These are phyloP conservation scores for Geosiphon pyriformis DNA, from an alignment of 192 early-diverging fungal genomes.

Conservation along the genomic window DNA sequence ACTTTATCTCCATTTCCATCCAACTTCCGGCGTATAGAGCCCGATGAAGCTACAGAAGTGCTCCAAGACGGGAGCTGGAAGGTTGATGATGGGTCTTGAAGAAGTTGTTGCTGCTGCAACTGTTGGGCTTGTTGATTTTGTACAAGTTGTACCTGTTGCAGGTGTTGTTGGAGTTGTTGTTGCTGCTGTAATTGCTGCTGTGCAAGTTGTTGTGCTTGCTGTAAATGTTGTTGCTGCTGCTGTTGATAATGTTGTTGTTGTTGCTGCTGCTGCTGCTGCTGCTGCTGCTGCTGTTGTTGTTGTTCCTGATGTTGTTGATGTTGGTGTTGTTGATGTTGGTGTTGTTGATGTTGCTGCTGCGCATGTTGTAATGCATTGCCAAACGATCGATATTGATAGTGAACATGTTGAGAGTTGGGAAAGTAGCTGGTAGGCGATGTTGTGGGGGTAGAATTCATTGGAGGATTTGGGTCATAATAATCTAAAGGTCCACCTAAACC, in stretches of 20 bases:
- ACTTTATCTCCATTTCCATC: slow-evolving; percentile 14
- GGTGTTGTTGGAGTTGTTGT: slow-evolving; percentile 1
- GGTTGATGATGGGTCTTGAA: slow-evolving; percentile 7
- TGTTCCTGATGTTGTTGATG: slow-evolving; percentile 8
- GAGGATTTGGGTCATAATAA: slow-evolving; percentile 14
- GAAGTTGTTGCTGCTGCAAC: not conserved
- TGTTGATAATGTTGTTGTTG: slow-evolving; percentile 14
- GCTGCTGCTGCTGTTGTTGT: slow-evolving; percentile 12
- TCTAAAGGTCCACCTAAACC: slow-evolving; percentile 23
- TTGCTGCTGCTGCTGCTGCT: not conserved
- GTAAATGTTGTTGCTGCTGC: slow-evolving; percentile 5
- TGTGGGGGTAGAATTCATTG: not conserved
- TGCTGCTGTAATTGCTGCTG: slow-evolving; percentile 13
- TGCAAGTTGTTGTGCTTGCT: not conserved
- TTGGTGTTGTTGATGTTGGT: not conserved
- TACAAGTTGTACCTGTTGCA: not conserved
- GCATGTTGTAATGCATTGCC: slow-evolving; percentile 20
- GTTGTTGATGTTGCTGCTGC: not conserved
- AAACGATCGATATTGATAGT: slow-evolving; percentile 20
- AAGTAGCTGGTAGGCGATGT: slow-evolving; percentile 16
- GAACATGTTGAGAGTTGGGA: slow-evolving; percentile 15
- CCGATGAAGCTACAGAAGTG: slow-evolving; percentile 23
- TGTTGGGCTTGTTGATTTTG: slow-evolving; percentile 2
- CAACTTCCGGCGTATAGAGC: slow-evolving; percentile 7
- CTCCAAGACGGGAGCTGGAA: slow-evolving; percentile 26